Percentiles rank a stretch among this genome's conserved stretches.
phyloP scores from a whole-genome alignment of 1,284 basidiomycete genomes.

The Mycosarcoma mackinlayi region DNA sequence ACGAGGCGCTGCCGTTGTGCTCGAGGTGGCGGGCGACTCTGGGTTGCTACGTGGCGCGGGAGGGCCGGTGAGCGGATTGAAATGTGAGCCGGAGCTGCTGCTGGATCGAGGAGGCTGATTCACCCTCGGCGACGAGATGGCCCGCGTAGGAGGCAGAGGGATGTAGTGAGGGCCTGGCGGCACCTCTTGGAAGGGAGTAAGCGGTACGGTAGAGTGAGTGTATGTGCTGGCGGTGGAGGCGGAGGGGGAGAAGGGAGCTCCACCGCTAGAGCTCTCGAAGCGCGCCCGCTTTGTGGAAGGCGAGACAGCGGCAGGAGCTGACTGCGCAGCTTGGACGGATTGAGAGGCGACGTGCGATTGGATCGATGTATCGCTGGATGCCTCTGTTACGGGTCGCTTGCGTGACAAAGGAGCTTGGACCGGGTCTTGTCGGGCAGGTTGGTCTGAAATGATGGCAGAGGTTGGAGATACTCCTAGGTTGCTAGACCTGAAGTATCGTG shows the following conservation, averaged over 20 bases:
- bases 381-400: conserved; percentile 38
- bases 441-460: conserved; percentile 42
- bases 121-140: conserved; percentile 23
- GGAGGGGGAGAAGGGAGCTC: conserved; percentile 8
- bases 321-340: conserved; percentile 7
- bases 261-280: conserved; percentile 37
- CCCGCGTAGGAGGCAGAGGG: conserved; percentile 34
- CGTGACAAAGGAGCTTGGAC: conserved; percentile 33
- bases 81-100: conserved; percentile 16
- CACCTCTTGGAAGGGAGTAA: conserved; percentile 26
- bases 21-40: conserved; percentile 19
- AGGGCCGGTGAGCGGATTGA: not conserved
- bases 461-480: conserved; percentile 31
- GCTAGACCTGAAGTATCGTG: conserved; percentile 42
- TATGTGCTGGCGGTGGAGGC: not conserved
- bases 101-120: conserved; percentile 14
- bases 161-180: conserved; percentile 32
- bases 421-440: conserved; percentile 17
- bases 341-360: conserved; percentile 10
- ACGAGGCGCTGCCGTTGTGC: conserved; percentile 10
- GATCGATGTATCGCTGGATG: conserved; percentile 3
- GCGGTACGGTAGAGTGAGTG: not conserved
- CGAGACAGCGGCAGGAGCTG: conserved; percentile 33
- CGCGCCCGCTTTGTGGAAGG: conserved; percentile 44
- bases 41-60: conserved; percentile 12